Conservation (phyloP, 306 rosid species). For the Albizia julibrissin region DNA sequence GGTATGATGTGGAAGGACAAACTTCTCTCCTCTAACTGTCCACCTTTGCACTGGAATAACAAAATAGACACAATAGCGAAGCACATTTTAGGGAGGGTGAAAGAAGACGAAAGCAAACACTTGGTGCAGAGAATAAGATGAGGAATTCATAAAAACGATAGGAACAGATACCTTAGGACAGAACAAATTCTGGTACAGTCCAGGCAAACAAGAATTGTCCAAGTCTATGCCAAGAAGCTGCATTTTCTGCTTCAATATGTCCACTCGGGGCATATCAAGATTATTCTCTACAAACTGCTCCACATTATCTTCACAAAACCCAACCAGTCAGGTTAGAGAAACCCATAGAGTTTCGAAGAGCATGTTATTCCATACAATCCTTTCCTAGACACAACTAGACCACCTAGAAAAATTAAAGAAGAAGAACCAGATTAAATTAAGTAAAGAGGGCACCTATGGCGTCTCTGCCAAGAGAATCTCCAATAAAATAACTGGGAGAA, state of each 20-base stretch:
- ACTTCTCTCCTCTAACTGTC: conserved; percentile 73
- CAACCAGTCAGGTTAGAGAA: conserved; percentile 24
- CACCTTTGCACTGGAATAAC: conserved; percentile 75
- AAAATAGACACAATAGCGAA: conserved; percentile 30
- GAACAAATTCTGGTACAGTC: conserved; percentile 54
- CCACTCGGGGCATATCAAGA: conserved; percentile 39
- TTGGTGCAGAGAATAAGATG: background rate
- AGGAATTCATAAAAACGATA: background rate
- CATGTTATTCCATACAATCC: conserved; percentile 6
- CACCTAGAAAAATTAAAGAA: background rate
- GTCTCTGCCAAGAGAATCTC: background rate
- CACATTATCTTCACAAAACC: conserved; percentile 38
- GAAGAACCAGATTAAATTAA: background rate
- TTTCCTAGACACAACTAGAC: background rate
- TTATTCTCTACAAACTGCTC: conserved; percentile 39
- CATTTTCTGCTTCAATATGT: conserved; percentile 61
- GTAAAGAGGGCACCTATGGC: background rate
- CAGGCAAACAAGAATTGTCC: conserved; percentile 62
- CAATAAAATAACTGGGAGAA: background rate
- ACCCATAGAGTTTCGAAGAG: background rate
- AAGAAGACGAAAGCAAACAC: conserved; percentile 13
- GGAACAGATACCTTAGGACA: conserved; percentile 75
- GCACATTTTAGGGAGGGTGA: background rate
- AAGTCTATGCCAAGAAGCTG: conserved; percentile 64
- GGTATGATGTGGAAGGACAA: conserved; percentile 77